A percentile compares a stretch with the other conserved stretches of the same genome.
These are phyloP conservation scores for Mrakiaceae sp. DNA, from an alignment of 1,284 basidiomycete species.

Conservation along the genomic window DNA sequence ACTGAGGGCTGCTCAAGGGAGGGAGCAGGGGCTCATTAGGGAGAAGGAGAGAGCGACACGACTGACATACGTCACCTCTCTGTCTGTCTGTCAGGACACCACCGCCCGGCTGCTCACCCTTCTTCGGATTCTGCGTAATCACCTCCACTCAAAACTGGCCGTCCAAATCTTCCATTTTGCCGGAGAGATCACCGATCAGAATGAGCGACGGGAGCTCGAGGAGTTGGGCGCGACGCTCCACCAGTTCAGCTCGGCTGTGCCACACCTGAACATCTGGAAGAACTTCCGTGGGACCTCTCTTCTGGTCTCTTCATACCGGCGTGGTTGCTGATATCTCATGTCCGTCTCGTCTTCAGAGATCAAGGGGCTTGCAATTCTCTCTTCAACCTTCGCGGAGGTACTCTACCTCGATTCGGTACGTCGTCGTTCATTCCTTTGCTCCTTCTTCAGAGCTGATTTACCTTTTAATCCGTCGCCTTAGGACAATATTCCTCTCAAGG, in stretches of 20 bases:
- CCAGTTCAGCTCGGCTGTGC: slow-evolving; percentile 20
- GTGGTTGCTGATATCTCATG: not conserved
- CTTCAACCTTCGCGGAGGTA: slow-evolving; percentile 37
- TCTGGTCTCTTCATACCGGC: not conserved
- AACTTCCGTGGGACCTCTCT: slow-evolving; percentile 31
- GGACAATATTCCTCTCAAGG: slow-evolving; percentile 37
- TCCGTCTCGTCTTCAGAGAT: slow-evolving; percentile 24
- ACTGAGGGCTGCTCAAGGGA: not conserved
- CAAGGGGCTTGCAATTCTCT: slow-evolving; percentile 38
- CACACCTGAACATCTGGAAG: slow-evolving; percentile 23
- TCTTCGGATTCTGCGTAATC: slow-evolving; percentile 31
- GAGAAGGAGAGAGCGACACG: not conserved
- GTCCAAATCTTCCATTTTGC: slow-evolving; percentile 39
- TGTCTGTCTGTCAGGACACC: slow-evolving; percentile 31
- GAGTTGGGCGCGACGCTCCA: slow-evolving; percentile 30
- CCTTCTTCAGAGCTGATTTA: too few species aligned
- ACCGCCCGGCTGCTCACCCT: slow-evolving; percentile 31
- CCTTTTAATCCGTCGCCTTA: not conserved
- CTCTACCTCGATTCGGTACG: slow-evolving; percentile 33
- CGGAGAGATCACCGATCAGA: slow-evolving; percentile 30
- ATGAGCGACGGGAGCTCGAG: slow-evolving; percentile 27
- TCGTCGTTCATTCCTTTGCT: not conserved
- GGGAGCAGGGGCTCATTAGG: not conserved
- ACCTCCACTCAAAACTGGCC: slow-evolving; percentile 31
- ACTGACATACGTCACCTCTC: not conserved